Evolutionary conservation across 1,284 basidiomycete genomes (phyloP).

Genomic region (Neonothopanus nambi): DNA sequence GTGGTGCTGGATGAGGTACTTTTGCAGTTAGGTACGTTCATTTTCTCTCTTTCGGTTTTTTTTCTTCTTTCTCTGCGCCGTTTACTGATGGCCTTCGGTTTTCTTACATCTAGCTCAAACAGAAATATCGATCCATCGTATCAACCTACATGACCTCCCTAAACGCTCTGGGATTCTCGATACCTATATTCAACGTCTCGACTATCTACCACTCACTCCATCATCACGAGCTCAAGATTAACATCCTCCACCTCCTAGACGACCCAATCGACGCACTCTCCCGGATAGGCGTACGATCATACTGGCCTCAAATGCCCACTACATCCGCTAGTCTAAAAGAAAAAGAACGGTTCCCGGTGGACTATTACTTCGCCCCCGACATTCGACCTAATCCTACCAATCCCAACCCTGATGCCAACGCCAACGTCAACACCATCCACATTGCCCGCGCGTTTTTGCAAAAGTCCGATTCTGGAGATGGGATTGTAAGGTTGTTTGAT

Average conservation of each 20-base stretch:
- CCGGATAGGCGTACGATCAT: conserved; percentile 29
- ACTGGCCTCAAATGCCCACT: conserved; percentile 17
- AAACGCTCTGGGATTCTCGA: conserved; percentile 40
- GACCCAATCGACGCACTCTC: conserved; percentile 34
- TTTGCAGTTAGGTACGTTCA: conserved; percentile 38
- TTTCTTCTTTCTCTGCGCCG: neutral
- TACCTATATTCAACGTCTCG: conserved; percentile 34
- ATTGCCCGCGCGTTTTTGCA: no score
- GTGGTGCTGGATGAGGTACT: conserved; percentile 45
- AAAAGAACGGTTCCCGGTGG: no score
- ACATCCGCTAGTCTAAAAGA: no score
- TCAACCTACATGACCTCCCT: conserved; percentile 41
- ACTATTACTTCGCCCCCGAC: no score
- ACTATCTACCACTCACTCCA: conserved; percentile 18
- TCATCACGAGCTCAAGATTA: conserved; percentile 11
- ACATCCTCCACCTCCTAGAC: conserved; percentile 30
- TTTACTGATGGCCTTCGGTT: neutral
- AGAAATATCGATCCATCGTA: conserved; percentile 28
- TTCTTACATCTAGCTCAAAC: conserved; percentile 18
- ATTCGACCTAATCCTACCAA: no score
- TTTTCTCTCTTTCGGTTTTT: neutral
- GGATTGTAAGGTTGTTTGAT: conserved; percentile 41
- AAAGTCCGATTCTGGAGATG: conserved; percentile 32
- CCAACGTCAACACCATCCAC: no score
- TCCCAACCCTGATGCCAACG: conserved; percentile 32